A percentile compares a stretch with the other conserved stretches of the same genome.
Conservation (phyloP, 768 basidiomycete species). For the Tylopilus felleus region DNA sequence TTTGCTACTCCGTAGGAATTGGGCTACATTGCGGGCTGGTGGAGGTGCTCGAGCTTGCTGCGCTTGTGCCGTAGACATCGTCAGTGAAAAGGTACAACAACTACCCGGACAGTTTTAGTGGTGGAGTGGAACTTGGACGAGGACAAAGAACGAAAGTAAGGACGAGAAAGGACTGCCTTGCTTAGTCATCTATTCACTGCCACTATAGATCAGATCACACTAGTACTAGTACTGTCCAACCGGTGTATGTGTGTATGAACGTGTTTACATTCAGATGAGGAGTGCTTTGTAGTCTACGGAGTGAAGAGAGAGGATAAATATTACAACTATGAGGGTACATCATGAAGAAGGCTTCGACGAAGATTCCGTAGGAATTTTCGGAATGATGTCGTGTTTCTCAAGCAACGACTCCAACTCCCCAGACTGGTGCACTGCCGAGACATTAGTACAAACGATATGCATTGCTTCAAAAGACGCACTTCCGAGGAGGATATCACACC, state of each 20-base stretch:
- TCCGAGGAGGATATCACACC: conserved; percentile 89
- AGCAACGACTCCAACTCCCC: conserved; percentile 88
- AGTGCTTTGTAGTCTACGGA: no score
- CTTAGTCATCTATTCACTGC: conserved; percentile 11
- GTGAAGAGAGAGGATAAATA: no score
- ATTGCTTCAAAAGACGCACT: conserved; percentile 52
- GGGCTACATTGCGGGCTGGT: conserved; percentile 77
- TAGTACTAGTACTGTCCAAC: no score
- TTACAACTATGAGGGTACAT: no score
- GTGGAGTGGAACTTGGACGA: not conserved
- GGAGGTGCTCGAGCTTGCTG: conserved; percentile 78
- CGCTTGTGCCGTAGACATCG: conserved; percentile 47
- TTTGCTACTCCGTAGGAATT: conserved; percentile 83
- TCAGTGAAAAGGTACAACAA: not conserved
- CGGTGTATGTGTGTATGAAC: no score
- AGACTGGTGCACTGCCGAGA: conserved; percentile 84
- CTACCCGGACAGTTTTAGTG: not conserved
- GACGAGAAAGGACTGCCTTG: not conserved
- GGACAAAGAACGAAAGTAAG: not conserved
- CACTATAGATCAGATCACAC: no score
- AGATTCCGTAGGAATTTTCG: conserved; percentile 32
- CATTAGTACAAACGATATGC: not conserved
- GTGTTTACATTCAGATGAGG: no score
- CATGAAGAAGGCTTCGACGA: no score
- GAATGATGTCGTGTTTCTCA: conserved; percentile 66